Percentiles rank a stretch among this genome's conserved stretches.
Conservation (phyloP, 1,139 yeast genomes). For the Geotrichum candidum region DNA sequence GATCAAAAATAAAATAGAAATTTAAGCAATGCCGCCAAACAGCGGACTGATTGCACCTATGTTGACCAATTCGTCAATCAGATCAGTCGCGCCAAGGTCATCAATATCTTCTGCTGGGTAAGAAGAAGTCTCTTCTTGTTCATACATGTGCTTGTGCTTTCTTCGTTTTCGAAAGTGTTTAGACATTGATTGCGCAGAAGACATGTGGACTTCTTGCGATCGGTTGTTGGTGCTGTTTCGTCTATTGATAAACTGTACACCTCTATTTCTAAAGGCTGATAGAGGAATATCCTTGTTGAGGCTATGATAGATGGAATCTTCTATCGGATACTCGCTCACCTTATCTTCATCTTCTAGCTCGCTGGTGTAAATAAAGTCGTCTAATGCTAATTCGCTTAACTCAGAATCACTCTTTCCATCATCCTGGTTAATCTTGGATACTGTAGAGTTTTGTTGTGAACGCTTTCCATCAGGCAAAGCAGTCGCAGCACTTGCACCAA, state of each 20-base stretch:
- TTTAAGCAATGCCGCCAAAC: slow-evolving; percentile 29
- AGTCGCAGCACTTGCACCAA: neutral
- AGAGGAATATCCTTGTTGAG: slow-evolving; percentile 61
- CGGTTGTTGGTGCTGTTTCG: neutral
- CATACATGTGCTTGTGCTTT: slow-evolving; percentile 4
- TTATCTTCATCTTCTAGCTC: slow-evolving; percentile 73
- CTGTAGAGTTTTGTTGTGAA: slow-evolving; percentile 1
- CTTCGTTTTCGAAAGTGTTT: slow-evolving; percentile 10
- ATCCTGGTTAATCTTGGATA: neutral
- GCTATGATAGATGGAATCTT: slow-evolving; percentile 2
- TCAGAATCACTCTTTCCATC: slow-evolving; percentile 36
- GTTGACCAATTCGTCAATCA: slow-evolving; percentile 35
- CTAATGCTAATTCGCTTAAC: slow-evolving; percentile 67
- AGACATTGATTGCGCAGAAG: slow-evolving; percentile 5
- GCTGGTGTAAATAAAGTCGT: slow-evolving; percentile 80
- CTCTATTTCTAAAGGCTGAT: slow-evolving; percentile 53
- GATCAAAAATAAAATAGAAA: neutral
- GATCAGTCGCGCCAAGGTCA: slow-evolving; percentile 23
- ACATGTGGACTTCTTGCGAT: slow-evolving; percentile 8
- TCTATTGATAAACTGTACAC: slow-evolving; percentile 7
- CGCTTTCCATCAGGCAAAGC: neutral
- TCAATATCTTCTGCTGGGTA: slow-evolving; percentile 4
- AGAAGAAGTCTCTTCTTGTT: neutral
- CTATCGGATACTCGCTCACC: slow-evolving; percentile 28
- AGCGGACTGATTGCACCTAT: slow-evolving; percentile 36